phyloP scores from a whole-genome alignment of 2,329 filamentous ascomycete species.

The Chaetomium sp. region DNA sequence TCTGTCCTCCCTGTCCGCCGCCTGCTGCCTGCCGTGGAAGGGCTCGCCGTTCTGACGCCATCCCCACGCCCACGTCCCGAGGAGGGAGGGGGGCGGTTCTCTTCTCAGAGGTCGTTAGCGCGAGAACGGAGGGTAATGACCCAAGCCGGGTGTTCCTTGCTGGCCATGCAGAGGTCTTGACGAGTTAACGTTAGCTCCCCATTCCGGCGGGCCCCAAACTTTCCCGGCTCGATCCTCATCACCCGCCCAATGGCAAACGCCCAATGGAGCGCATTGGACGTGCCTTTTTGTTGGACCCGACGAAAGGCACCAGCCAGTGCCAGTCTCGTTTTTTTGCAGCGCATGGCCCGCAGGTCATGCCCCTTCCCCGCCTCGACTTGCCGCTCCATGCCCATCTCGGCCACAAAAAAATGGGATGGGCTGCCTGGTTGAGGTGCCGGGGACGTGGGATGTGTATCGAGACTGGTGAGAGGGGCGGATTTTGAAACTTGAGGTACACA shows the following conservation, averaged over 20 bases:
- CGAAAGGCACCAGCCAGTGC: constrained; percentile 4
- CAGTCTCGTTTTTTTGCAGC: too few species aligned
- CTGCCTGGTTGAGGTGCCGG: background rate
- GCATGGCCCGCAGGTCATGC: constrained; percentile 25
- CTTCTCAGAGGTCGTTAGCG: constrained; percentile 8
- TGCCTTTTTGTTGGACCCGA: constrained; percentile 11
- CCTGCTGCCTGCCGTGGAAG: background rate
- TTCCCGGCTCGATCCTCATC: constrained; percentile 11
- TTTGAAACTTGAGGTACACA: too few species aligned
- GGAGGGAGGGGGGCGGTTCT: background rate
- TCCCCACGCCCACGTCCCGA: background rate
- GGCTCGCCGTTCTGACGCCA: constrained; percentile 14
- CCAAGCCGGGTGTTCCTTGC: constrained; percentile 11
- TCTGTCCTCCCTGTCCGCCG: background rate
- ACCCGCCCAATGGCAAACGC: constrained; percentile 16
- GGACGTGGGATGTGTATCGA: constrained; percentile 6
- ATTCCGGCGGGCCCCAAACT: constrained; percentile 20
- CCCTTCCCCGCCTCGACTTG: constrained; percentile 20
- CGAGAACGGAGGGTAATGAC: background rate
- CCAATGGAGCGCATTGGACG: constrained; percentile 7
- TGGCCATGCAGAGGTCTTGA: constrained; percentile 16
- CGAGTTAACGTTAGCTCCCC: constrained; percentile 13
- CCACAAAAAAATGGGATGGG: background rate
- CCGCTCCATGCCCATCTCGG: constrained; percentile 8
- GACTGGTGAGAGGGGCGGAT: too few species aligned